phyloP scores from a whole-genome alignment of 495 filamentous ascomycete genomes.

The Bryoglossum gracile region DNA sequence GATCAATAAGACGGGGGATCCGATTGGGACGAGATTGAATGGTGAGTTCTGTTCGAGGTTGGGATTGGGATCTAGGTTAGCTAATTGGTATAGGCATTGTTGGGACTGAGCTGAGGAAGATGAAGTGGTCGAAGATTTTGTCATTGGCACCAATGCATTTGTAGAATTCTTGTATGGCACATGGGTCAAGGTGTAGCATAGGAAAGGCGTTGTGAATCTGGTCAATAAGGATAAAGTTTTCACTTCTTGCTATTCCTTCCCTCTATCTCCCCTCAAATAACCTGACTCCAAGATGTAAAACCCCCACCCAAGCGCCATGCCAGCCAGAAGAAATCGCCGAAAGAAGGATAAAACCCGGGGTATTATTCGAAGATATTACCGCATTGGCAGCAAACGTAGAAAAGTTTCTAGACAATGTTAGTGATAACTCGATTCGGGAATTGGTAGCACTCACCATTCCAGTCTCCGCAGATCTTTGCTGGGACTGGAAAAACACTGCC shows the following conservation, averaged over 20 bases:
- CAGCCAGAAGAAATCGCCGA: constrained; percentile 4
- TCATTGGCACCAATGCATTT: constrained; percentile 91
- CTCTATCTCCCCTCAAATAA: too few species aligned
- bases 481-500: constrained; percentile 96
- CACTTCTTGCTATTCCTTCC: neutral
- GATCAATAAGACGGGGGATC: constrained; percentile 95
- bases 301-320: too few species aligned
- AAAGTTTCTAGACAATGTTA: constrained; percentile 66
- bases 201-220: constrained; percentile 12
- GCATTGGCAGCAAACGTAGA: constrained; percentile 91
- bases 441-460: constrained; percentile 72
- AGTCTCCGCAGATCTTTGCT: constrained; percentile 91
- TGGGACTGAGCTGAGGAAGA: constrained; percentile 75
- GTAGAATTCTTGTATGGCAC: constrained; percentile 37
- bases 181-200: constrained; percentile 5
- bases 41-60: constrained; percentile 37
- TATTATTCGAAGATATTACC: constrained; percentile 69
- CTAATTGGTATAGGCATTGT: constrained; percentile 55
- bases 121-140: constrained; percentile 96
- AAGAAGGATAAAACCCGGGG: constrained; percentile 4
- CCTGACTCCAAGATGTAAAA: too few species aligned
- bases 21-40: constrained; percentile 87
- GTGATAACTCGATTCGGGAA: neutral
- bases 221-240: constrained; percentile 4
- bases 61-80: neutral